Evolutionary conservation across 768 basidiomycete genomes (phyloP), one percentile per base, ranked within the genome.

Genomic region (Boletus edulis): DNA sequence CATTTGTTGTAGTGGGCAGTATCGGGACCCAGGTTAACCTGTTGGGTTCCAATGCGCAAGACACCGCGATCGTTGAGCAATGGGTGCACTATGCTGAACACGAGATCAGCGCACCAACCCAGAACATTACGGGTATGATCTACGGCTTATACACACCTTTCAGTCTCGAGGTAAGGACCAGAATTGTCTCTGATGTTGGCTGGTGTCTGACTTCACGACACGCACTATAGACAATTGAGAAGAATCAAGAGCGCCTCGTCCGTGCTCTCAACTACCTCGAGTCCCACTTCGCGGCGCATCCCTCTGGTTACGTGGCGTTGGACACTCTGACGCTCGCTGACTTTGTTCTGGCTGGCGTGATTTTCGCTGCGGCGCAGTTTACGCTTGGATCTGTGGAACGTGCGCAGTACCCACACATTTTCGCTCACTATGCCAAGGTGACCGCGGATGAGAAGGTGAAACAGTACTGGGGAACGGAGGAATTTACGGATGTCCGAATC

Each of bases 391-490:
- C 54, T 17, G 46, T 50, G 11, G 54, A 64, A 13, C 52, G 62
- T 9, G 46, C 57, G 12, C 46, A 45, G 43, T 69, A 57, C 41
- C 54, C 57, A 0, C 51, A 54, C 20, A 7, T 62, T 5, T 66
- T 68, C 27, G 56, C 56, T 40, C 57, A 59, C 44, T 68, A 55
- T 10, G 40, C 17, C 22, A 69, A 44, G 35, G 67, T 67, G 32
- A 55, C 65, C 2, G 24, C 2, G 11, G 59, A 64, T n/a, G 53
- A 51, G 35, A 40, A 44, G 41, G 14, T 63, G 24, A 54, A 57
- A 24, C 42, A 45, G 34, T 57, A 46, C 18, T 63, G 62, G 58
- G 52, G 49, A 18, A 57, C 32, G 24, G 44, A 54, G 13, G 46
- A 27, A 2, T 63, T 56, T 11, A 54, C 32, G 39, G 51, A 59